Evolutionary conservation across 306 rosid species (phyloP).

Genomic region (Nissolia schottii): DNA sequence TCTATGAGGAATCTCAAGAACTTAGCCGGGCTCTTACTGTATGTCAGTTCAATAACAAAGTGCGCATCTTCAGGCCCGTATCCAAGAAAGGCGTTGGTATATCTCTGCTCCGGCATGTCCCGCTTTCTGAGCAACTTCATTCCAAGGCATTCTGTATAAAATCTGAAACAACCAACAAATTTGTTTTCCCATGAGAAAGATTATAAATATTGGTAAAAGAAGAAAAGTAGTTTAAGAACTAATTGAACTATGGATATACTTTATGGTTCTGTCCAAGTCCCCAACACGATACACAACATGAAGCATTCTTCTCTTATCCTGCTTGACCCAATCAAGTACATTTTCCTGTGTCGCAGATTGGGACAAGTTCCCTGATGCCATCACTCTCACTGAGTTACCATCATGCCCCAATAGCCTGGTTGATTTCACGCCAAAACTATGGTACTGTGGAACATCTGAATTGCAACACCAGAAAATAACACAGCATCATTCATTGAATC

Average conservation of each 20-base stretch:
- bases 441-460: constrained; percentile 50
- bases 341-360: constrained; percentile 56
- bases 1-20: constrained; percentile 9
- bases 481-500: not conserved
- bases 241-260: constrained; percentile 31
- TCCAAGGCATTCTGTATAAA: constrained; percentile 78
- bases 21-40: constrained; percentile 50
- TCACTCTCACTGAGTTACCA: constrained; percentile 28
- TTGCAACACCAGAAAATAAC: constrained; percentile 19
- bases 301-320: constrained; percentile 67
- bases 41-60: constrained; percentile 79
- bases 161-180: constrained; percentile 51
- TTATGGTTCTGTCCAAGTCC: constrained; percentile 80
- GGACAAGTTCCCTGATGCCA: constrained; percentile 41
- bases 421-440: constrained; percentile 48
- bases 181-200: not conserved
- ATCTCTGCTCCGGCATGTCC: constrained; percentile 81
- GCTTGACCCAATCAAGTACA: constrained; percentile 73
- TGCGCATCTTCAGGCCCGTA: constrained; percentile 89
- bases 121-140: constrained; percentile 83
- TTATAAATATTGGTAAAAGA: not conserved
- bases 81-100: constrained; percentile 83
- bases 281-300: constrained; percentile 91
- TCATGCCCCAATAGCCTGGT: constrained; percentile 51
- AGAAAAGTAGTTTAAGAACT: not conserved